These are phyloP conservation scores for Auricularia sp. DNA, from an alignment of 768 basidiomycete species.

Conservation along the genomic window DNA sequence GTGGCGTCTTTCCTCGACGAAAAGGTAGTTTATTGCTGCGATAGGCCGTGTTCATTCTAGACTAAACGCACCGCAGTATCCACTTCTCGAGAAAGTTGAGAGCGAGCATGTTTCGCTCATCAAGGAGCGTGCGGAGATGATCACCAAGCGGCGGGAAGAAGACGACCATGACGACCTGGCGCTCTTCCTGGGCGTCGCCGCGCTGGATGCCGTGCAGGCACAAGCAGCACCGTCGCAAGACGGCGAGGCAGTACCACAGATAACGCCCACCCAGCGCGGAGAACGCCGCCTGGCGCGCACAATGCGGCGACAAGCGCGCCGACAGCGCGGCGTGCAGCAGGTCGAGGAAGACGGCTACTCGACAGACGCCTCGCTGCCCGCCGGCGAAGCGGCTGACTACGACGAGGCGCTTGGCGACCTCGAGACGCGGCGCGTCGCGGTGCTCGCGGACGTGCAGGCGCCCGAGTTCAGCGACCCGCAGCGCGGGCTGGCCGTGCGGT, in stretches of 20 bases:
- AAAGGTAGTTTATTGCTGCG: constrained; percentile 41
- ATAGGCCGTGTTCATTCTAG: no score
- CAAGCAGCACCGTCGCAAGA: constrained; percentile 24
- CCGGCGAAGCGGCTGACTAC: constrained; percentile 64
- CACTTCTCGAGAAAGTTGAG: constrained; percentile 67
- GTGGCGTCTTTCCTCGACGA: constrained; percentile 81
- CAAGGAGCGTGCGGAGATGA: constrained; percentile 63
- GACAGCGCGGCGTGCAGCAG: constrained; percentile 12
- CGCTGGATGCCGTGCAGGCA: constrained; percentile 14
- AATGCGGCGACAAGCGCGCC: constrained; percentile 43
- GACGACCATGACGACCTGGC: constrained; percentile 80
- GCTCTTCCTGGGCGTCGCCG: constrained; percentile 48
- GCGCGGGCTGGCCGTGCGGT: constrained; percentile 54
- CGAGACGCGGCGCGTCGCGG: constrained; percentile 35
- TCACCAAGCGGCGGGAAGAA: constrained; percentile 50
- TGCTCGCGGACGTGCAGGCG: constrained; percentile 75
- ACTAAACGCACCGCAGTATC: constrained; percentile 42
- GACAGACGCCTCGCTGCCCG: constrained; percentile 67
- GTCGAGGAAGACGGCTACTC: constrained; percentile 70
- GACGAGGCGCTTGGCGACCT: constrained; percentile 48
- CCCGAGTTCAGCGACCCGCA: constrained; percentile 77
- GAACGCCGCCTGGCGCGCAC: constrained; percentile 52
- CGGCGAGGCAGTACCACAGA: constrained; percentile 54
- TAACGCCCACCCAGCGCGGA: constrained; percentile 34
- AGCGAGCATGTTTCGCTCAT: constrained; percentile 63